phyloP scores from a whole-genome alignment of 768 basidiomycete species.

The Tylopilus felleus region DNA sequence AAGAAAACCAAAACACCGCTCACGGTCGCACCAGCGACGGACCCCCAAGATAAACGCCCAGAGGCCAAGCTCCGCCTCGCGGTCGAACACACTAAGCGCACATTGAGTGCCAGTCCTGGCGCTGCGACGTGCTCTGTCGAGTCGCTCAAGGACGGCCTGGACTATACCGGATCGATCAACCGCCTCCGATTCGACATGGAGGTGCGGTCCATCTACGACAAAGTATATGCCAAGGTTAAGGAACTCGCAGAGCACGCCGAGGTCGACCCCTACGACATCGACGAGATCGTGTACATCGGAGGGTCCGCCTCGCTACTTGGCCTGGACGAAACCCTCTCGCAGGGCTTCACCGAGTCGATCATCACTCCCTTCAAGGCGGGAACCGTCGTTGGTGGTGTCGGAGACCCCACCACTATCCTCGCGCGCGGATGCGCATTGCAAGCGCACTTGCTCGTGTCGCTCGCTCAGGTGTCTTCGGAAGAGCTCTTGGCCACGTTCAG shows the following conservation, averaged over 20 bases:
- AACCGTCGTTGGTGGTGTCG: conserved; percentile 65
- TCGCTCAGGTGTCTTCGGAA: conserved; percentile 47
- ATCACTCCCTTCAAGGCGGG: conserved; percentile 64
- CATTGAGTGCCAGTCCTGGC: conserved; percentile 79
- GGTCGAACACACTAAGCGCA: conserved; percentile 92
- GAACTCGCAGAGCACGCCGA: conserved; percentile 50
- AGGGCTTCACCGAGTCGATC: conserved; percentile 59
- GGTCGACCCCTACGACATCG: conserved; percentile 64
- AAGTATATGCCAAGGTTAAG: conserved; percentile 48
- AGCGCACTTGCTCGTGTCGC: conserved; percentile 54
- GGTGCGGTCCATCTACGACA: conserved; percentile 55
- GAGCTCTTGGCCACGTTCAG: conserved; percentile 52
- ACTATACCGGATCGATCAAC: conserved; percentile 75
- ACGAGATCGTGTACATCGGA: conserved; percentile 79
- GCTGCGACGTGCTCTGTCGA: conserved; percentile 92
- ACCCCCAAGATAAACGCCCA: conserved; percentile 70
- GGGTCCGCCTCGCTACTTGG: conserved; percentile 74
- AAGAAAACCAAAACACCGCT: conserved; percentile 89
- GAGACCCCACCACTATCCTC: conserved; percentile 75
- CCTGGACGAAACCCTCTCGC: conserved; percentile 54
- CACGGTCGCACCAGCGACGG: conserved; percentile 55
- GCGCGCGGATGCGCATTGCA: conserved; percentile 77
- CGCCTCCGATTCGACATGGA: conserved; percentile 58
- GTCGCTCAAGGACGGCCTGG: conserved; percentile 89
- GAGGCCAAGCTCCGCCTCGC: conserved; percentile 92